phyloP scores from a whole-genome alignment of 352 stramenopile species.

The Aphanomyces euteiches region DNA sequence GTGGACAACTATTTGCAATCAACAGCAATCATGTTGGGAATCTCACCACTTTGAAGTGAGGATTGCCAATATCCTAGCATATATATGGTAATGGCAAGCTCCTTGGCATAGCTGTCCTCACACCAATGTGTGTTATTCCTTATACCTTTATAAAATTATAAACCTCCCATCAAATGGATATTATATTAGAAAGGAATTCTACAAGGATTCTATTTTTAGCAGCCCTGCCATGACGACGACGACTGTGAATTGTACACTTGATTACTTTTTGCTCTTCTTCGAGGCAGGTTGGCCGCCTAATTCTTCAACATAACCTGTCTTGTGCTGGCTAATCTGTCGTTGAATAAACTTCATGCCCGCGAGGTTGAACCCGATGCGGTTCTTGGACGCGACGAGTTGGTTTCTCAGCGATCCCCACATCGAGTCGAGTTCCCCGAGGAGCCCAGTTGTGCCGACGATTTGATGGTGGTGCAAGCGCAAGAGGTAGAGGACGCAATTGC shows the following conservation, averaged over 20 bases:
- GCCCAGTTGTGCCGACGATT: constrained; percentile 56
- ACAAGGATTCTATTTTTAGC: no score
- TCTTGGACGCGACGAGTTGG: constrained; percentile 76
- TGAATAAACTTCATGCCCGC: constrained; percentile 86
- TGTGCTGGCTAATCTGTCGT: constrained; percentile 72
- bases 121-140: no score
- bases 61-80: no score
- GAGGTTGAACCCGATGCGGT: constrained; percentile 84
- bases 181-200: no score
- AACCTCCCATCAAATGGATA: no score
- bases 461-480: constrained; percentile 76
- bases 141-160: no score
- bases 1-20: no score
- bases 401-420: constrained; percentile 69
- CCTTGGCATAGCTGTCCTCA: no score
- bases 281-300: constrained; percentile 35
- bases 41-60: no score
- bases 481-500: constrained; percentile 67
- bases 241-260: not conserved
- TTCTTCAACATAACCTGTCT: constrained; percentile 74
- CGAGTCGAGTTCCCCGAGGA: constrained; percentile 76
- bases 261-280: constrained; percentile 31
- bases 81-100: no score
- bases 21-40: no score
- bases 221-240: no score